Base-by-base conservation (phyloP, 202 grass and related monocot species). In the Saccharum hybrid region DNA sequence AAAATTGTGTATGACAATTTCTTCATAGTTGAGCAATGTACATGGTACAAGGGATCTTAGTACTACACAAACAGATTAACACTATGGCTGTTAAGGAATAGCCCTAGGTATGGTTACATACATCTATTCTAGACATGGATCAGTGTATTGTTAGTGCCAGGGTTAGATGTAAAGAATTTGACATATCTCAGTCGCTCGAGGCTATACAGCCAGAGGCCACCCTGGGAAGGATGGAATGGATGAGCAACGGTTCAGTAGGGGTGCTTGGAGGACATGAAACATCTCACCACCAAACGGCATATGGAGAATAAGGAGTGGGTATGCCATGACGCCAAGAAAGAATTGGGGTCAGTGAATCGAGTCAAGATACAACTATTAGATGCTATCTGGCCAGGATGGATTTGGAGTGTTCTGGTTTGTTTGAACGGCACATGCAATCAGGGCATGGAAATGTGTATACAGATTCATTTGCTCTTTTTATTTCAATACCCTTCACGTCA, bases 391-490 rank as follows among this genome's bases (percentile, higher is more conserved):
- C 72, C 74, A 87, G 74, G 66, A 82, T 84, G 76, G 88, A 51
- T 84, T 86, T 92, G 71, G 82, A 67, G 43, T 42, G 75, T 85
- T 92, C 91, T 48, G 87, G 77, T 94, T 84, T 96, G 60, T 92
- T 99, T 13, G 74, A 66, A 39, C 84, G 83, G 80, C 93, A 99
- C 91, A 99, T 94, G 86, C 96, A 99, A 61, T 94, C 89, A 62
- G 96, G 93, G 66, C 96, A 91, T 16, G 96, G 96, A 70, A 90
- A 92, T n/a, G 87, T 90, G 75, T 96, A 99, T 80, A 99, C 68
- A 13, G 96, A 99, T 83, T 96, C 96, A 82, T 89, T 96, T 66
- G 91, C 71, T 81, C 96, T 94, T 91, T 96, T 99, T 33, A 94
- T 86, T 69, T 94, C 93, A 82, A 96, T 92, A 69, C 96, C 93